Conservation (phyloP, 2,329 filamentous ascomycete species). For the Cephalotrichum gorgonifer region DNA sequence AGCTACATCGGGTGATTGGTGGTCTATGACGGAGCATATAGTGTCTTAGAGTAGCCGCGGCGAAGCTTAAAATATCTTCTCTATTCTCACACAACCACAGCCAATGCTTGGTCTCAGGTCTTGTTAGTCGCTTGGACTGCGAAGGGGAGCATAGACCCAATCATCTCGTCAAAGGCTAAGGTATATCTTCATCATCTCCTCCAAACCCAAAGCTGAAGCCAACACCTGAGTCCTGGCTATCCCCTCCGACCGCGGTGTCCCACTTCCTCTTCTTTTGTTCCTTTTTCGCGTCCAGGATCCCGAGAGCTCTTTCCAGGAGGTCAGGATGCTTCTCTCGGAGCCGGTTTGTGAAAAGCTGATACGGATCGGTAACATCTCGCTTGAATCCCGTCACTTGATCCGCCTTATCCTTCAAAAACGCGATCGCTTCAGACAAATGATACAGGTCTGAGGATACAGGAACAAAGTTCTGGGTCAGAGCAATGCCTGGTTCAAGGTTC, state of each 20-base stretch:
- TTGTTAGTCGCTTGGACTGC: too few species aligned
- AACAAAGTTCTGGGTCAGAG: constrained; percentile 92
- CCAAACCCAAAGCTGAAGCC: constrained; percentile 48
- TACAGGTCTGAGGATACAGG: constrained; percentile 44
- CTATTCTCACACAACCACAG: too few species aligned
- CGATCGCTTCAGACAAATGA: constrained; percentile 64
- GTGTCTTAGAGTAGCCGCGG: too few species aligned
- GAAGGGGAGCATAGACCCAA: too few species aligned
- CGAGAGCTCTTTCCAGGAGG: constrained; percentile 54
- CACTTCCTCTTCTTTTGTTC: constrained; percentile 71
- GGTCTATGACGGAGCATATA: too few species aligned
- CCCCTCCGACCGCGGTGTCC: constrained; percentile 57
- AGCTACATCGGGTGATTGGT: too few species aligned
- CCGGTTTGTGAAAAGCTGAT: constrained; percentile 61
- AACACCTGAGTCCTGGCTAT: constrained; percentile 21
- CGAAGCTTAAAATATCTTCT: too few species aligned
- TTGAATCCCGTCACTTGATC: constrained; percentile 84
- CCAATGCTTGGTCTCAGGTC: too few species aligned
- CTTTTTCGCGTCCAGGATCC: constrained; percentile 50
- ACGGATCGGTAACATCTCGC: constrained; percentile 60
- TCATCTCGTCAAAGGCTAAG: background rate
- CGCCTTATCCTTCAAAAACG: constrained; percentile 70
- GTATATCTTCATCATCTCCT: constrained; percentile 16
- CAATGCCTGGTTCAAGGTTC: constrained; percentile 75
- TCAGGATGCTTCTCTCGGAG: constrained; percentile 55